Percentiles rank a stretch among this genome's conserved stretches.
phyloP scores from a whole-genome alignment of 2,329 filamentous ascomycete genomes.

The Diplocarpon mali region DNA sequence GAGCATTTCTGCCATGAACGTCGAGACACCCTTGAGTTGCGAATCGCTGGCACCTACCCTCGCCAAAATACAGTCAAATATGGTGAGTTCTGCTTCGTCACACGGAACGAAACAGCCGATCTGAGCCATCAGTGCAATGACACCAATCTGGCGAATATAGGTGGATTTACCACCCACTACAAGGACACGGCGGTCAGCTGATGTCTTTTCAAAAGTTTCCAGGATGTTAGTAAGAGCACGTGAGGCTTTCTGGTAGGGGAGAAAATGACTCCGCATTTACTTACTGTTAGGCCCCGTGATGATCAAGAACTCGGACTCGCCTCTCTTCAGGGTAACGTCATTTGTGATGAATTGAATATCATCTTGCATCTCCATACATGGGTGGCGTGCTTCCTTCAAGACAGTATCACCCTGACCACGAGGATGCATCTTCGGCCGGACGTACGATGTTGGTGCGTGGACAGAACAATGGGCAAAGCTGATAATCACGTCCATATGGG shows the following conservation, averaged over 20 bases:
- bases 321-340: conserved; percentile 71
- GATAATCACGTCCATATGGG: conserved; percentile 90
- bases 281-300: conserved; percentile 3
- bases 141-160: conserved; percentile 94
- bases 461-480: conserved; percentile 88
- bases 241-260: neutral
- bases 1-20: conserved; percentile 99
- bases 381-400: conserved; percentile 87
- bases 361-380: conserved; percentile 97
- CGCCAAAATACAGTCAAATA: conserved; percentile 94
- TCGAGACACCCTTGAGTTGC: conserved; percentile 94
- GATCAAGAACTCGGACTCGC: conserved; percentile 63
- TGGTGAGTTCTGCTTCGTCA: conserved; percentile 77
- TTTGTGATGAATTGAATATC: conserved; percentile 98
- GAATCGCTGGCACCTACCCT: conserved; percentile 93
- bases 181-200: conserved; percentile 48
- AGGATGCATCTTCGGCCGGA: conserved; percentile 79
- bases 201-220: neutral
- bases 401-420: conserved; percentile 82
- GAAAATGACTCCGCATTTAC: neutral
- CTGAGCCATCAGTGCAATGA: conserved; percentile 95
- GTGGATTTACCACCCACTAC: conserved; percentile 99
- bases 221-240: neutral
- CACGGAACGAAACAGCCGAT: conserved; percentile 95
- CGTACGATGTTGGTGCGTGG: conserved; percentile 84